Base-by-base conservation (phyloP, 2,329 filamentous ascomycete species). In the Cyclaneusma minus region DNA sequence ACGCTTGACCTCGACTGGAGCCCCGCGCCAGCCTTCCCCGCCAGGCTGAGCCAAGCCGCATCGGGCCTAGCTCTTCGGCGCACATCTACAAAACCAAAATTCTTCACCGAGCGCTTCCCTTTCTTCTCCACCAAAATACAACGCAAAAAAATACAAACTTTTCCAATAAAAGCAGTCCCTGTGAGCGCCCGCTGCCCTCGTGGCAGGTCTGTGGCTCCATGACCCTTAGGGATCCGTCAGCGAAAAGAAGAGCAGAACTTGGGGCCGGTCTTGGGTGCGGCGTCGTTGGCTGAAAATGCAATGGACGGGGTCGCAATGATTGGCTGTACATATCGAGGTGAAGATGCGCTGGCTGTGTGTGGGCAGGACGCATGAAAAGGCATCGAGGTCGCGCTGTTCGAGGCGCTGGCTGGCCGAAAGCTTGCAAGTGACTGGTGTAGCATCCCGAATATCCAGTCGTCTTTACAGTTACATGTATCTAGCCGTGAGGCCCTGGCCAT, bases 221-320 rank as follows among this genome's bases (percentile, higher is more conserved):
- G 43, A 46, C 38, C 31, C 32, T 39, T 30, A 32, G 34, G 40
- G 39, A 35, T 40, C 42, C 42, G 45, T 36, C 27, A 40, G 41
- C 23, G 43, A 41, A 41, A 41, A 34, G 43, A 39, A 44, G 41
- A 46, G 30, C 20, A 38, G 38, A 23, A 32, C 22, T 30, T 11
- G n/a, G 20, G 36, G 31, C 38, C 30, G 35, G 37, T 45, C 42
- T 40, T 47, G 44, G 44, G 44, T 47, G 39, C 37, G 32, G 39
- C 37, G 39, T 39, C 43, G 24, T 32, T 29, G 21, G 17, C 18
- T 14, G 23, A 12, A 11, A 19, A 22, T 20, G 17, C 23, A 20
- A 39, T 47, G 37, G 34, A 34, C 27, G 37, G 34, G 35, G 38
- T 38, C 41, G 40, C 44, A 47, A 40, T 42, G 44, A 46, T 45